These are phyloP conservation scores for Blastobotrys proliferans DNA, from an alignment of 1,139 yeast species.

Conservation along the genomic window DNA sequence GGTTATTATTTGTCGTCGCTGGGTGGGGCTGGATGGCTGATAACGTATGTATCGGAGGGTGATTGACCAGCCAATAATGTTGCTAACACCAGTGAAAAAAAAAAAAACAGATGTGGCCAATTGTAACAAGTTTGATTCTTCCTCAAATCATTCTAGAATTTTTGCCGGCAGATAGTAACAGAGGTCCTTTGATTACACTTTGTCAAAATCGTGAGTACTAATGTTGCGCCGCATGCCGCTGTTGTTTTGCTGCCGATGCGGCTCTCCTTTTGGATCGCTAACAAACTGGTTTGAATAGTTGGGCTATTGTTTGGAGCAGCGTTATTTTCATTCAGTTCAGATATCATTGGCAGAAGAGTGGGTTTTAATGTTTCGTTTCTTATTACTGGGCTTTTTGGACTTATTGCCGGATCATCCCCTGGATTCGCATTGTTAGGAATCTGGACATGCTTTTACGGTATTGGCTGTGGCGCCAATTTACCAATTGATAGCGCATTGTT, in stretches of 20 bases:
- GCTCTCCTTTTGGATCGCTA: not conserved
- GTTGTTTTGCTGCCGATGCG: not conserved
- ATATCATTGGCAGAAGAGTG: constrained; percentile 51
- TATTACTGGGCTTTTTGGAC: constrained; percentile 49
- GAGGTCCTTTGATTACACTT: constrained; percentile 38
- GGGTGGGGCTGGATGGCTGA: constrained; percentile 65
- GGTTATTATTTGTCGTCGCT: constrained; percentile 22
- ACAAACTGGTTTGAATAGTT: constrained; percentile 14
- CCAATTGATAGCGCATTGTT: constrained; percentile 59
- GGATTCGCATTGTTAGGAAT: constrained; percentile 43
- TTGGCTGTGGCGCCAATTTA: constrained; percentile 52
- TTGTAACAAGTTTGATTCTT: constrained; percentile 43
- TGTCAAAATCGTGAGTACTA: constrained; percentile 26
- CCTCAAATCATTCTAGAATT: constrained; percentile 18
- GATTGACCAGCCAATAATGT: not conserved
- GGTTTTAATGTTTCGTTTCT: constrained; percentile 54
- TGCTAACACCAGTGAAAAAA: not conserved
- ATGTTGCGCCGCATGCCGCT: too few relatives aligned
- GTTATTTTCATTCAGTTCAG: constrained; percentile 56
- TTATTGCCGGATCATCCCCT: constrained; percentile 50
- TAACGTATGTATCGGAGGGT: constrained; percentile 34
- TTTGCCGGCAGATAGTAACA: constrained; percentile 17
- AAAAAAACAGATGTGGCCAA: constrained; percentile 37
- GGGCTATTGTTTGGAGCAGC: constrained; percentile 56
- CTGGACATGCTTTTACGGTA: constrained; percentile 38